Conservation (phyloP, 768 basidiomycete species). For the Arthromyces matolae region DNA sequence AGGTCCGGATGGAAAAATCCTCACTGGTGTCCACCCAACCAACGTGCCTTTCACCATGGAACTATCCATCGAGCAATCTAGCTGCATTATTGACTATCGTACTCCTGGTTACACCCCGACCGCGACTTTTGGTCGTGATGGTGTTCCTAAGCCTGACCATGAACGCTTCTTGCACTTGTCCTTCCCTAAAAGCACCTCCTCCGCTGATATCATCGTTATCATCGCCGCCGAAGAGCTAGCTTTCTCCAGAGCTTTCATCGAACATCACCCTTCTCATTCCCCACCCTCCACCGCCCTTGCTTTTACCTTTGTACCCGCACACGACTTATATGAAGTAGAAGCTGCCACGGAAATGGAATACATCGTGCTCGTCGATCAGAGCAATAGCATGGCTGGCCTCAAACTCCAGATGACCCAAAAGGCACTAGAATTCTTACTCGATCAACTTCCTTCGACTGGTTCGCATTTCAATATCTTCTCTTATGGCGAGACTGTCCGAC, state of each 20-base stretch:
- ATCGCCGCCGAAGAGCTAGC: not conserved
- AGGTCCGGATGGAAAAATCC: not conserved
- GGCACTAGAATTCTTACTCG: not conserved
- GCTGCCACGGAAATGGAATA: not conserved
- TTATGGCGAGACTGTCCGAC: not conserved
- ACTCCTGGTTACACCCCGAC: not conserved
- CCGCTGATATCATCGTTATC: too few species aligned
- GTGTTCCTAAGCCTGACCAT: not conserved
- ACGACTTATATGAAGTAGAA: not conserved
- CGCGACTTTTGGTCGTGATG: not conserved
- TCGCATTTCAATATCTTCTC: too few species aligned
- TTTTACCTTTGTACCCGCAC: too few species aligned
- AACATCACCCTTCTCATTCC: not conserved
- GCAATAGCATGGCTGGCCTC: not conserved
- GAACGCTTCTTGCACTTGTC: not conserved
- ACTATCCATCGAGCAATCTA: not conserved
- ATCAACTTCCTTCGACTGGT: too few species aligned
- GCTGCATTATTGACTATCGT: not conserved
- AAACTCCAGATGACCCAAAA: not conserved
- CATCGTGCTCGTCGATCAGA: not conserved
- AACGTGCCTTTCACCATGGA: too few species aligned
- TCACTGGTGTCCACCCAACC: not conserved
- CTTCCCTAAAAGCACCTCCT: not conserved
- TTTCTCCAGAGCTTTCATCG: not conserved
- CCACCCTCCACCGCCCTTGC: not conserved